Percentiles rank a stretch among this genome's conserved stretches.
Evolutionary conservation across 768 basidiomycete species (phyloP).

Genomic region (Lenzites betulinus): DNA sequence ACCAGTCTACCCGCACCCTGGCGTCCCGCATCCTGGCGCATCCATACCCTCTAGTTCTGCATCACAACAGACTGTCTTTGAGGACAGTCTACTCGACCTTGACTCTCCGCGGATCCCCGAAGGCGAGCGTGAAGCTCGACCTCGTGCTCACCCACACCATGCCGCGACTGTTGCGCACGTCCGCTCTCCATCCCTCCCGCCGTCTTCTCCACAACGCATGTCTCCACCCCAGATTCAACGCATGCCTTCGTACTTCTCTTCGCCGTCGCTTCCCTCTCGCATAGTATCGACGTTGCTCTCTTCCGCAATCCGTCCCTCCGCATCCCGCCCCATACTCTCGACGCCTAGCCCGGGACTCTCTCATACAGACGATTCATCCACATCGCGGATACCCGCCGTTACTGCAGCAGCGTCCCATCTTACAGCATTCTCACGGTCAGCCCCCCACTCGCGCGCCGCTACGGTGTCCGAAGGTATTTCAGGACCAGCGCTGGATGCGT

Average conservation of each 20-base stretch:
- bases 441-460: conserved; percentile 17
- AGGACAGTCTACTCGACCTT: conserved; percentile 30
- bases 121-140: conserved; percentile 19
- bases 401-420: conserved; percentile 8
- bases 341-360: conserved; percentile 1
- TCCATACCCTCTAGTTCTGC: neutral
- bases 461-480: conserved; percentile 5
- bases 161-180: conserved; percentile 30
- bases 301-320: conserved; percentile 10
- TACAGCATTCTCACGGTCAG: conserved; percentile 14
- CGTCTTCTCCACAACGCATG: conserved; percentile 33
- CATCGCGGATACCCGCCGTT: neutral
- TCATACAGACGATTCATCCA: conserved; percentile 1
- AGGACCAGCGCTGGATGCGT: conserved; percentile 11
- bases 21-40: neutral
- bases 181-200: conserved; percentile 35
- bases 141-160: conserved; percentile 8
- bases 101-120: conserved; percentile 31
- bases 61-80: neutral
- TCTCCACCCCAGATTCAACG: conserved; percentile 39
- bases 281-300: conserved; percentile 53
- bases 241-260: conserved; percentile 41
- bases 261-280: conserved; percentile 49
- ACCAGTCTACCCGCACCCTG: conserved; percentile 1
- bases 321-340: conserved; percentile 6